Conservation (phyloP, 129 eudicot genomes). For the Helianthus annuus region HanXRQr2.0-SUNRISE NC_035438.2:124362449-124362948, state of each 20-base stretch:
- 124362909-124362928: background rate
- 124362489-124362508: too few species aligned
- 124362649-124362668: slow-evolving; percentile 23
- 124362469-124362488: too few species aligned
- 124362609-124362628: background rate
- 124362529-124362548: background rate
- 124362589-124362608: slow-evolving; percentile 6
- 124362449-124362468: too few species aligned
- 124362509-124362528: background rate
- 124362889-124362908: background rate
- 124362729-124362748: slow-evolving; percentile 86
- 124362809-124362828: slow-evolving; percentile 68
- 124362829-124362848: slow-evolving; percentile 81
- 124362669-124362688: slow-evolving; percentile 71
- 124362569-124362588: background rate
- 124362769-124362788: slow-evolving; percentile 88
- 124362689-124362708: slow-evolving; percentile 82
- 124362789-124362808: slow-evolving; percentile 78
- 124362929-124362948: too few species aligned
- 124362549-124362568: background rate
- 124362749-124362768: slow-evolving; percentile 73
- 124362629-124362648: slow-evolving; percentile 10
- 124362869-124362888: slow-evolving; percentile 79
- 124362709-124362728: slow-evolving; percentile 78
- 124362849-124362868: slow-evolving; percentile 81